phyloP scores from a whole-genome alignment of 805 yeast genomes.

The Yarrowia yakushimensis region DNA sequence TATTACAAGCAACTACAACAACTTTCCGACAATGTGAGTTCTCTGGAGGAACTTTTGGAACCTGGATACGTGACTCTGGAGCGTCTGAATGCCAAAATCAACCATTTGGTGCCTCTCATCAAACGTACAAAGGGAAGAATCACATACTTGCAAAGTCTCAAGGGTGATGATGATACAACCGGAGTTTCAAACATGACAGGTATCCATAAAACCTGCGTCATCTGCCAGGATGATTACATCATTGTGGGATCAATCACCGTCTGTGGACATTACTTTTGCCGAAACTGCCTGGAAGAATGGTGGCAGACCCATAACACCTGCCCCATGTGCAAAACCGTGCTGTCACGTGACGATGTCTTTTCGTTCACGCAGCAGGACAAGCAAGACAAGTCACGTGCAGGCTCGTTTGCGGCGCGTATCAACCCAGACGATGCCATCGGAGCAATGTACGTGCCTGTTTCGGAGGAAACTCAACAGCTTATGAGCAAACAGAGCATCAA shows the following conservation, averaged over 20 bases:
- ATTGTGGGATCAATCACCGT: slow-evolving; percentile 73
- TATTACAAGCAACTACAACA: slow-evolving; percentile 83
- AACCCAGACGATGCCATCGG: slow-evolving; percentile 26
- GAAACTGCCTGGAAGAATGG: slow-evolving; percentile 78
- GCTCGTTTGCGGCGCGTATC: neutral
- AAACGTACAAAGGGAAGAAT: slow-evolving; percentile 32
- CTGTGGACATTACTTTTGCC: slow-evolving; percentile 92
- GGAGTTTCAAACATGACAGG: slow-evolving; percentile 35
- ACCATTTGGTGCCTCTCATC: slow-evolving; percentile 3
- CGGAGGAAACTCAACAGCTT: slow-evolving; percentile 31
- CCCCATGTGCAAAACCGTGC: slow-evolving; percentile 71
- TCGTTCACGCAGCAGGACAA: slow-evolving; percentile 51
- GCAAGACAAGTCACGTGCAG: neutral
- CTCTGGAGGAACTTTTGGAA: slow-evolving; percentile 42
- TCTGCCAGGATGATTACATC: slow-evolving; percentile 65
- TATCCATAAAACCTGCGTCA: slow-evolving; percentile 56
- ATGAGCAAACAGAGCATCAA: slow-evolving; percentile 33
- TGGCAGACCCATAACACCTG: slow-evolving; percentile 53
- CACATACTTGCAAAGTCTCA: slow-evolving; percentile 49
- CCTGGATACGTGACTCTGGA: slow-evolving; percentile 30
- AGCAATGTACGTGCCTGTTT: slow-evolving; percentile 40
- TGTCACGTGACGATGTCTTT: slow-evolving; percentile 55
- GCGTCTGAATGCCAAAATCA: slow-evolving; percentile 28
- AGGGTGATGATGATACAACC: slow-evolving; percentile 30
- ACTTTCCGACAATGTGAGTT: slow-evolving; percentile 75